Percentiles rank a stretch among this genome's conserved stretches.
Conservation (phyloP, 2,329 filamentous ascomycete species). For the Ascochyta lentis region DNA sequence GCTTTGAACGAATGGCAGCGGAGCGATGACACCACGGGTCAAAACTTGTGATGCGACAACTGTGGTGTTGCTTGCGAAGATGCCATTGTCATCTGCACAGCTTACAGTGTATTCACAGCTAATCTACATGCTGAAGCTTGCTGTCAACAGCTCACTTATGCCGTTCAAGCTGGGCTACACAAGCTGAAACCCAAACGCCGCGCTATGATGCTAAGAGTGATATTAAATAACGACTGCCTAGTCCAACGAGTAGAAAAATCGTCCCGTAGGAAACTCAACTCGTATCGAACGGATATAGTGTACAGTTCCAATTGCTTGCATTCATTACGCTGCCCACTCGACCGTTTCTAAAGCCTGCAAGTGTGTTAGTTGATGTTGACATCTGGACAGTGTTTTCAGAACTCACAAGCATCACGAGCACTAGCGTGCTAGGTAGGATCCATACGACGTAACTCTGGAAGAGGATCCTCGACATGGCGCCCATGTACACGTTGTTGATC, state of each 20-base stretch:
- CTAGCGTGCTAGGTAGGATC: constrained; percentile 91
- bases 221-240: not conserved
- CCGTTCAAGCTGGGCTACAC: not conserved
- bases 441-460: constrained; percentile 98
- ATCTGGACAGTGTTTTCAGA: not conserved
- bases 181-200: constrained; percentile 14
- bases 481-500: constrained; percentile 95
- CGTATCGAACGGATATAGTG: not conserved
- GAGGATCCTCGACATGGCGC: constrained; percentile 88
- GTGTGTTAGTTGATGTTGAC: not conserved
- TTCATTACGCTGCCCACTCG: constrained; percentile 73
- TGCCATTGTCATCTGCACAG: not conserved
- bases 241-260: not conserved
- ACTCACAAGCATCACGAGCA: constrained; percentile 79
- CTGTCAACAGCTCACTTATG: not conserved
- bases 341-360: constrained; percentile 76
- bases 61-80: constrained; percentile 5
- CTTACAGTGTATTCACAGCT: not conserved
- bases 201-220: constrained; percentile 16
- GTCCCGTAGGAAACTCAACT: not conserved
- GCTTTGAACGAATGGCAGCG: constrained; percentile 2
- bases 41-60: not conserved
- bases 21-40: constrained; percentile 1
- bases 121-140: not conserved
- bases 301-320: not conserved